Base-by-base conservation (phyloP, 2,329 filamentous ascomycete species). In the Torrubiella hemipterigena region DNA sequence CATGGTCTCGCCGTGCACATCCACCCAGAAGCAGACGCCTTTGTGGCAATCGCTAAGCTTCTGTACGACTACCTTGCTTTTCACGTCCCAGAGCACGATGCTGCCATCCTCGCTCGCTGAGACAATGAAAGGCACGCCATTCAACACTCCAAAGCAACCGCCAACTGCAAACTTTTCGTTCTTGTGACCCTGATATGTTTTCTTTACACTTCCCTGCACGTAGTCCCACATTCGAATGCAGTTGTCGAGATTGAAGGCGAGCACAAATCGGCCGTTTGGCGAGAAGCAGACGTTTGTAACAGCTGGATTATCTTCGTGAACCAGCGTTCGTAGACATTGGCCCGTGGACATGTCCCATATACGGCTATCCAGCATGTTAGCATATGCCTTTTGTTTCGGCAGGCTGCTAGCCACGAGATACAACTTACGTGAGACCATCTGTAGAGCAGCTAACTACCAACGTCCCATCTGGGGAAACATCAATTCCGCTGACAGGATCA, bases 301-400 rank as follows among this genome's bases (percentile, higher is more conserved):
- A 12, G 83, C 77, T 0, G 85, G 84, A 50, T 94, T 93, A 53
- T 96, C 91, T 60, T 96, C 91, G 60, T 96, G 86, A 11, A 98
- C 85, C 3, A 98, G 70, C 0, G 91, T 98, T 31, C 87, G 80
- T 17, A 98, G 67, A 55, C 91, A 98, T 54, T 98, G 91, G 3
- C 91, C 91, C 3, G 89, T 95, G 13, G 77, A 78, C 1, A 89
- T 93, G 49, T 98, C 91, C 91, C 91, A 98, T 39, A 98, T 81
- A 34, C 91, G 81, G 41, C 75, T 81, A 25, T 31, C 17, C 1
- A 17, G 23, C 29, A 36, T 21, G 25, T 34, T 32, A 34, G 33
- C 17, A 26, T 20, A n/a, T 10, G 13, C 20, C 16, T 15, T 17
- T 13, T 8, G 18, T 23, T 6, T 7, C 16, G n/a, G 18, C 9